Conservation (phyloP, 2,329 filamentous ascomycete genomes). For the Xylariaceae sp. region DNA sequence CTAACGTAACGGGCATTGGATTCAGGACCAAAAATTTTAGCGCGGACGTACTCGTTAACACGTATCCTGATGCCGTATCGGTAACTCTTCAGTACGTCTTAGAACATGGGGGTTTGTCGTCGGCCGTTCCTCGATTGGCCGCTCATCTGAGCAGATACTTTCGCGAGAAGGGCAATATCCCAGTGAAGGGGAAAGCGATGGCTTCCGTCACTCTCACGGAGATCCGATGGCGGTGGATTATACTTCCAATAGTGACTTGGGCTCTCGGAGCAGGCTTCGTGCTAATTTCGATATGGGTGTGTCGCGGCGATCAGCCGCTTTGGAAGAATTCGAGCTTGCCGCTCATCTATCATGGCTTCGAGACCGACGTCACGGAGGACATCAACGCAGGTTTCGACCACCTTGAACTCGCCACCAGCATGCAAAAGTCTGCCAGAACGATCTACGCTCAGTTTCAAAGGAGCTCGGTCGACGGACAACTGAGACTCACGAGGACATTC, state of each 20-base stretch:
- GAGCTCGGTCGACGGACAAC: neutral
- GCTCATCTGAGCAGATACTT: neutral
- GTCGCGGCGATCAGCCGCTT: neutral
- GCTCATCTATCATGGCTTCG: constrained; percentile 6
- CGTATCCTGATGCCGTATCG: neutral
- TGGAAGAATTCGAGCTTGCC: constrained; percentile 12
- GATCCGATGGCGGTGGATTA: constrained; percentile 4
- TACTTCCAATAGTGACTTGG: neutral
- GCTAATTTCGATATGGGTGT: neutral
- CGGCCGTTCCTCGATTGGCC: neutral
- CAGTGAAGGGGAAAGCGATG: neutral
- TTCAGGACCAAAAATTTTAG: neutral
- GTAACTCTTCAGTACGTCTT: neutral
- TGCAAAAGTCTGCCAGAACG: constrained; percentile 2
- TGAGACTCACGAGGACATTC: neutral
- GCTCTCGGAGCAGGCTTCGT: neutral
- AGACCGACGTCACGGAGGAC: neutral
- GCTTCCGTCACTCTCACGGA: neutral
- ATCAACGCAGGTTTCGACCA: neutral
- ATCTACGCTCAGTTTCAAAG: neutral
- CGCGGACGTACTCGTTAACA: neutral
- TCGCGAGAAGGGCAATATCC: constrained; percentile 2
- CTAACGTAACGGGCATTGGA: neutral
- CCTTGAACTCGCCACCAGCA: constrained; percentile 1
- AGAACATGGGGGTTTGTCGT: neutral